These are phyloP conservation scores for Clavispora fructus DNA, from an alignment of 805 yeast genomes.

Conservation along the genomic window DNA sequence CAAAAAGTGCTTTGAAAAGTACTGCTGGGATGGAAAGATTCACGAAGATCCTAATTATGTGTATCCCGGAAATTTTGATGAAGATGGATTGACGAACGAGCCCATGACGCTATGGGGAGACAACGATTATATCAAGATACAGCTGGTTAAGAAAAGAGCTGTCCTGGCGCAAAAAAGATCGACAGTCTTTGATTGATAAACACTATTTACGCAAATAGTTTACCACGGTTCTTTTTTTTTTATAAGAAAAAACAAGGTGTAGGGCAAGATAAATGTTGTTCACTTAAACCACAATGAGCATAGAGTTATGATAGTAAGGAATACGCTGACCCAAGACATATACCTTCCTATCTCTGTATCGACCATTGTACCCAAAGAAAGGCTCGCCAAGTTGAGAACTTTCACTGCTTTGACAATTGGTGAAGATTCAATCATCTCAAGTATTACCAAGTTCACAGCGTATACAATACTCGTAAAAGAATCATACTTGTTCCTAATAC, in stretches of 20 bases:
- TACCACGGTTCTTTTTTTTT: too few relatives aligned
- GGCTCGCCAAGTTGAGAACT: background rate
- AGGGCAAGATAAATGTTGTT: too few relatives aligned
- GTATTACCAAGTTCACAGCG: background rate
- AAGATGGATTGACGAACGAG: slow-evolving; percentile 25
- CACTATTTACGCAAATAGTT: background rate
- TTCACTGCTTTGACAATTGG: background rate
- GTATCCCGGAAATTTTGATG: slow-evolving; percentile 25
- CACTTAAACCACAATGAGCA: too few relatives aligned
- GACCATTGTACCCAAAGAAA: background rate
- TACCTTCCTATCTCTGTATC: background rate
- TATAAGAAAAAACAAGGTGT: too few relatives aligned
- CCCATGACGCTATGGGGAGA: slow-evolving; percentile 10
- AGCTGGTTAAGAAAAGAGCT: background rate
- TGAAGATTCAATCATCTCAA: background rate
- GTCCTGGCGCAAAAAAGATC: background rate
- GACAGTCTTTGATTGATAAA: background rate
- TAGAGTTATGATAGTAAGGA: background rate
- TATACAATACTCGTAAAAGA: background rate
- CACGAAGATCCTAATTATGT: slow-evolving; percentile 12
- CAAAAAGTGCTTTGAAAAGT: slow-evolving; percentile 18
- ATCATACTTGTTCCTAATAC: background rate
- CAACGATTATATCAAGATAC: slow-evolving; percentile 7
- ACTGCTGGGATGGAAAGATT: slow-evolving; percentile 25
- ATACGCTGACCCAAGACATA: background rate